These are phyloP conservation scores for Yamadazyma atmosphaerica DNA, from an alignment of 1,139 yeast species.

Conservation along the genomic window DNA sequence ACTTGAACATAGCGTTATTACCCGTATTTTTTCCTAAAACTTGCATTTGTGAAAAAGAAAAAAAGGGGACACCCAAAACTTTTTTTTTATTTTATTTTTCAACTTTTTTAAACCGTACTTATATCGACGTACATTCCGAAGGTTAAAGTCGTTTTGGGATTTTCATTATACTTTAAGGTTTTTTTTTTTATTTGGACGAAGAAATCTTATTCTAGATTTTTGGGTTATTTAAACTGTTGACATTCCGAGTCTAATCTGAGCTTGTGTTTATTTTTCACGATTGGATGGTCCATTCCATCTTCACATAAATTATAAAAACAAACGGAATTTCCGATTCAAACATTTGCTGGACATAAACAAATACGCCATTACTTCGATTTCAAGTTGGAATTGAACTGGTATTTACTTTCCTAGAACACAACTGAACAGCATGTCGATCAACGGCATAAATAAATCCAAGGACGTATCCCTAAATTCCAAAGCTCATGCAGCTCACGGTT, in stretches of 20 bases:
- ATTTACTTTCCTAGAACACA: neutral
- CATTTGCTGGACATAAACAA: too few species aligned
- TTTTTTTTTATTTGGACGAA: neutral
- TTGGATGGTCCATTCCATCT: neutral
- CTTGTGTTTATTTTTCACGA: neutral
- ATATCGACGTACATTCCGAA: neutral
- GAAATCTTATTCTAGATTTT: neutral
- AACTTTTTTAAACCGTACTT: neutral
- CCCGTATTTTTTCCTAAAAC: neutral
- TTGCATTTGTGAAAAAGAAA: neutral
- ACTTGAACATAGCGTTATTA: neutral
- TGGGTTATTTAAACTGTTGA: slow-evolving; percentile 1
- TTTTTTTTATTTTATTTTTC: neutral
- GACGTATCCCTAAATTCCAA: neutral
- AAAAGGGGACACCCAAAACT: slow-evolving; percentile 1
- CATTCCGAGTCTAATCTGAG: neutral
- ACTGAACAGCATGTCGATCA: neutral
- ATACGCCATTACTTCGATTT: neutral
- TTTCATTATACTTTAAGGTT: neutral
- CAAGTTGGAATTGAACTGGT: neutral
- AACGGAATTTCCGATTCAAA: neutral
- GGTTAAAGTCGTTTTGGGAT: neutral
- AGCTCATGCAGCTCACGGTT: neutral
- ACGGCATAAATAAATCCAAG: slow-evolving; percentile 2
- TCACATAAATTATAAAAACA: neutral